Percentiles rank a stretch among this genome's conserved stretches.
phyloP scores from a whole-genome alignment of 2,329 filamentous ascomycete species.

The Fusarium sp. region DNA sequence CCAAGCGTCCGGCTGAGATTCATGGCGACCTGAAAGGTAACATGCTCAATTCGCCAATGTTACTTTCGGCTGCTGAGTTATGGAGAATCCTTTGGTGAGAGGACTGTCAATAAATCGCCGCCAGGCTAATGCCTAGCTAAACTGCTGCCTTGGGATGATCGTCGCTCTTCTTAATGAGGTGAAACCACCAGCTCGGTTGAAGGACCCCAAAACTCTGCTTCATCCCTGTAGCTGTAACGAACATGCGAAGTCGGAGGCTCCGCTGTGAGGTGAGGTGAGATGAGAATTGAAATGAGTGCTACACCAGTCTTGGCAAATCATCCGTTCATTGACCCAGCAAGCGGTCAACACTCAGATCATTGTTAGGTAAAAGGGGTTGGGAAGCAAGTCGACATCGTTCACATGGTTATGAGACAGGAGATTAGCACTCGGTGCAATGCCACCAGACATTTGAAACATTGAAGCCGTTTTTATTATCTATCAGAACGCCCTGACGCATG shows the following conservation, averaged over 20 bases:
- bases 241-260: constrained; percentile 11
- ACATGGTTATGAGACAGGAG: not conserved
- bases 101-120: constrained; percentile 6
- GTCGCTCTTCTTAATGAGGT: constrained; percentile 18
- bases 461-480: constrained; percentile 40
- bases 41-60: constrained; percentile 23
- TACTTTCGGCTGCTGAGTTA: constrained; percentile 27
- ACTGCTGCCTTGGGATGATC: constrained; percentile 27
- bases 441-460: constrained; percentile 22
- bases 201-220: constrained; percentile 5
- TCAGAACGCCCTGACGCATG: constrained; percentile 43
- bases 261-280: constrained; percentile 19
- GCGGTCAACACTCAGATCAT: not conserved
- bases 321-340: constrained; percentile 1
- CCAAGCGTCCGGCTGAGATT: constrained; percentile 25
- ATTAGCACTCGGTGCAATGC: constrained; percentile 2
- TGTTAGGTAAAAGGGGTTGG: constrained; percentile 13
- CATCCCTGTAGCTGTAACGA: constrained; percentile 22
- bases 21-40: constrained; percentile 17
- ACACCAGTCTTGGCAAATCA: constrained; percentile 26
- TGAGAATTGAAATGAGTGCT: constrained; percentile 20
- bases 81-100: constrained; percentile 18
- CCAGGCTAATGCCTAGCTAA: constrained; percentile 1
- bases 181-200: constrained; percentile 35
- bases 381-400: constrained; percentile 5